Evolutionary conservation across 805 yeast genomes (phyloP).

Genomic region (Teunomyces aglyptinius): DNA sequence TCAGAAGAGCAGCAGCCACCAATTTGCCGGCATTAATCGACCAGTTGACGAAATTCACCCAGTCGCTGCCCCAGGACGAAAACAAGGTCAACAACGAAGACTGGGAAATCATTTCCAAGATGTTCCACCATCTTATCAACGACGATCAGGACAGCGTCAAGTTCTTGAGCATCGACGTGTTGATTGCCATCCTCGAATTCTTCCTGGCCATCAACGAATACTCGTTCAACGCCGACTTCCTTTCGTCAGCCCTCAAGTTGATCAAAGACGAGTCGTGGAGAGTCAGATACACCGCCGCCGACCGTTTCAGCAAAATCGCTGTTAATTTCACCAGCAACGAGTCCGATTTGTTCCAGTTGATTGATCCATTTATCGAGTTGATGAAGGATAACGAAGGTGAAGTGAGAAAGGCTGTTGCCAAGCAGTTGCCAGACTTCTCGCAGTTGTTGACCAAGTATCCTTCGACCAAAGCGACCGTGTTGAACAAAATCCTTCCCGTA

Average conservation of each 20-base stretch:
- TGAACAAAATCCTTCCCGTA: conserved; percentile 75
- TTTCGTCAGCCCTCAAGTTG: conserved; percentile 64
- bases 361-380: conserved; percentile 69
- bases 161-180: conserved; percentile 81
- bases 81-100: conserved; percentile 53
- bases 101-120: conserved; percentile 74
- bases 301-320: conserved; percentile 76
- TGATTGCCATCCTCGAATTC: conserved; percentile 75
- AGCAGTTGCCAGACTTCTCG: conserved; percentile 80
- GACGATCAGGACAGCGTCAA: conserved; percentile 96
- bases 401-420: conserved; percentile 91
- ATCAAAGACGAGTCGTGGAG: conserved; percentile 95
- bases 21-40: conserved; percentile 75
- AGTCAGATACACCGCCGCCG: conserved; percentile 98
- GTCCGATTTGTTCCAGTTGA: conserved; percentile 55
- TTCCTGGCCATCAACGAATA: conserved; percentile 57
- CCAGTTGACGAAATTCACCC: conserved; percentile 43
- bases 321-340: conserved; percentile 57
- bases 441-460: conserved; percentile 43
- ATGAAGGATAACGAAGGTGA: conserved; percentile 95
- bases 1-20: conserved; percentile 89
- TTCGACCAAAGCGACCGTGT: conserved; percentile 46
- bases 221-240: conserved; percentile 60
- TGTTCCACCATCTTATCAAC: conserved; percentile 73
- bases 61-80: conserved; percentile 35